Percentiles rank a stretch among this genome's conserved stretches.
phyloP scores from a whole-genome alignment of 805 yeast genomes.

The Candida suzukii region DNA sequence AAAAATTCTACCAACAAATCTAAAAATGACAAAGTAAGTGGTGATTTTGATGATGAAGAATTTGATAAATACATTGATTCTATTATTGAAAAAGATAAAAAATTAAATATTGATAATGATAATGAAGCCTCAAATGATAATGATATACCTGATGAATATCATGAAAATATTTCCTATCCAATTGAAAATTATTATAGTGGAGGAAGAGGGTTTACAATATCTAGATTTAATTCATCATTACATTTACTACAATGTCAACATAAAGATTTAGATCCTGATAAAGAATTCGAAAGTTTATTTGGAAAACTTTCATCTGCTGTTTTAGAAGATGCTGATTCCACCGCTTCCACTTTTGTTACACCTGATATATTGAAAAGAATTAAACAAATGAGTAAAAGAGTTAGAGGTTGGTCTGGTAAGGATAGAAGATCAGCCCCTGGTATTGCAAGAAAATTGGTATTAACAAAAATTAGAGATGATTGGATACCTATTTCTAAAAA shows the following conservation, averaged over 20 bases:
- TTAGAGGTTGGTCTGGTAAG: constrained; percentile 81
- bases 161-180: constrained; percentile 18
- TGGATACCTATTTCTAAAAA: constrained; percentile 68
- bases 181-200: constrained; percentile 18
- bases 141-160: constrained; percentile 16
- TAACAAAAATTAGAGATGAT: constrained; percentile 72
- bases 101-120: constrained; percentile 8
- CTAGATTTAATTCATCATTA: constrained; percentile 32
- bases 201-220: constrained; percentile 36
- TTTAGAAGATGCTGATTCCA: constrained; percentile 66
- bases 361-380: constrained; percentile 65
- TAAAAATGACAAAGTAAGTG: constrained; percentile 1
- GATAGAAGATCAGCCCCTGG: constrained; percentile 74
- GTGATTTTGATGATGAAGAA: constrained; percentile 46
- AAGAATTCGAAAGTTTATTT: constrained; percentile 62
- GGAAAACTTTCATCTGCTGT: constrained; percentile 65
- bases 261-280: constrained; percentile 65
- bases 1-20: constrained; percentile 6
- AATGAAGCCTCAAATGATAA: constrained; percentile 11
- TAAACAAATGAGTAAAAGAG: constrained; percentile 46
- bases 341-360: constrained; percentile 61
- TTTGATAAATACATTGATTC: constrained; percentile 49
- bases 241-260: constrained; percentile 37
- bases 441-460: constrained; percentile 53
- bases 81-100: constrained; percentile 19